phyloP scores from a whole-genome alignment of 164 flowering plant species.

The Chloranthus sessilifolius region DNA sequence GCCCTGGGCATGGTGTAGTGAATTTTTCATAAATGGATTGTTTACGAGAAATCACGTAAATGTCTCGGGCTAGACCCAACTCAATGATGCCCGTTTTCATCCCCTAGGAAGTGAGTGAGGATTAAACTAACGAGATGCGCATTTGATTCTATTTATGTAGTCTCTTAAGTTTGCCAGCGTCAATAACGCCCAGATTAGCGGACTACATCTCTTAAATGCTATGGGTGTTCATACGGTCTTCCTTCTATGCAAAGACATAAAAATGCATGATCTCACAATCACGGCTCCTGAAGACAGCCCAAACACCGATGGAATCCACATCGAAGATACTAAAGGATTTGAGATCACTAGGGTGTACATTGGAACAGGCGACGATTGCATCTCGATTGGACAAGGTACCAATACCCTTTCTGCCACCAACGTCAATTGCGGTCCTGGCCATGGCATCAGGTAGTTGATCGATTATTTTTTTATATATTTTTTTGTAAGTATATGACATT shows the following conservation, averaged over 20 bases:
- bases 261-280: slow-evolving; percentile 16
- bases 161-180: slow-evolving; percentile 42
- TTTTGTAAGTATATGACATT: too few species aligned
- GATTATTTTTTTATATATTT: too few species aligned
- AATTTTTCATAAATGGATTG: neutral
- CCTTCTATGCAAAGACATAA: slow-evolving; percentile 16
- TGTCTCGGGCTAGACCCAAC: too few species aligned
- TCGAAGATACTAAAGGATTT: neutral
- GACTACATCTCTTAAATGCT: slow-evolving; percentile 28
- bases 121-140: too few species aligned
- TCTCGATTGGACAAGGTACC: slow-evolving; percentile 34
- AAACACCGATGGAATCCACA: slow-evolving; percentile 12
- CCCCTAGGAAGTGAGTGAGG: too few species aligned
- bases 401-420: slow-evolving; percentile 21
- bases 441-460: slow-evolving; percentile 41
- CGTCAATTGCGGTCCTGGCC: slow-evolving; percentile 49
- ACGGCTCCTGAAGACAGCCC: slow-evolving; percentile 10
- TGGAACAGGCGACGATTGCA: slow-evolving; percentile 48
- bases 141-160: slow-evolving; percentile 27
- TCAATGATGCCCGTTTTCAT: too few species aligned
- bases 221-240: slow-evolving; percentile 35
- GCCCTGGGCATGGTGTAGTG: neutral
- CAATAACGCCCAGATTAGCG: slow-evolving; percentile 28
- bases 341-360: slow-evolving; percentile 11
- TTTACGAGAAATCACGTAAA: neutral